phyloP scores from a whole-genome alignment of 129 eudicot genomes.

The Saussurea involucrata region DNA sequence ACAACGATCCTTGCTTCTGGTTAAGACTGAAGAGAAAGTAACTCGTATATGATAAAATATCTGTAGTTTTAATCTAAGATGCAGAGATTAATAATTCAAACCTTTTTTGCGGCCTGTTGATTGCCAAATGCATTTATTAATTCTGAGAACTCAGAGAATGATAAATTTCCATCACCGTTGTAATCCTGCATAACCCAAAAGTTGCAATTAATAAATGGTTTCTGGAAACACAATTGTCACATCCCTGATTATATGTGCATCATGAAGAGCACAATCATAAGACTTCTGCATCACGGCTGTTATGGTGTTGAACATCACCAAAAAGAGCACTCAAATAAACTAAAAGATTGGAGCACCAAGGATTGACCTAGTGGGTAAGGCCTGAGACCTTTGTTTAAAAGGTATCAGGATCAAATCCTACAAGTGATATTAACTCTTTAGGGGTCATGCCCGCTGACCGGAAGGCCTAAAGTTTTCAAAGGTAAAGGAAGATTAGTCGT shows the following conservation, averaged over 20 bases:
- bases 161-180: conserved; percentile 69
- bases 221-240: neutral
- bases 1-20: neutral
- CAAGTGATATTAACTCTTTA: neutral
- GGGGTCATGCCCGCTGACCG: neutral
- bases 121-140: conserved; percentile 90
- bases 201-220: neutral
- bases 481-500: neutral
- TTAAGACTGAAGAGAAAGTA: neutral
- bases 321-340: too few relatives aligned
- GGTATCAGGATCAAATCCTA: neutral
- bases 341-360: too few relatives aligned
- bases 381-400: too few relatives aligned
- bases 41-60: neutral
- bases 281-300: too few relatives aligned
- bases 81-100: conserved; percentile 24
- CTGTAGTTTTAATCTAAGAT: neutral
- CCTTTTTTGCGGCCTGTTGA: conserved; percentile 81
- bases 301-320: too few relatives aligned
- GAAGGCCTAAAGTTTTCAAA: neutral
- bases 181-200: conserved; percentile 58
- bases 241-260: neutral
- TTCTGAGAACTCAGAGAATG: conserved; percentile 71
- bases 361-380: too few relatives aligned
- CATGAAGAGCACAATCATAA: neutral